Conservation (phyloP, 805 yeast genomes). For the Saccharomyces eubayanus region DNA sequence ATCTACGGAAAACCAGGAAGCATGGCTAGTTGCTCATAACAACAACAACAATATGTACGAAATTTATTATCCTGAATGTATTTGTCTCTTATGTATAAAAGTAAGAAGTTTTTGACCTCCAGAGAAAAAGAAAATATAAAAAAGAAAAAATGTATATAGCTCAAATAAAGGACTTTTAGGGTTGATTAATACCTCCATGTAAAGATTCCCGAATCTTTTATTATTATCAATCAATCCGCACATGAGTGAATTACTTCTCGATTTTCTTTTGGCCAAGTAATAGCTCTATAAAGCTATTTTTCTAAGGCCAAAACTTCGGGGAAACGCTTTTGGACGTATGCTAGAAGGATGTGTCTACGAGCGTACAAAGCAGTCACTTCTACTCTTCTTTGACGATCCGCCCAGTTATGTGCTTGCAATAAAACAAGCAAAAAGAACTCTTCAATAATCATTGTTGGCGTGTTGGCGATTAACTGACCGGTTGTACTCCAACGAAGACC, state of each 20-base stretch:
- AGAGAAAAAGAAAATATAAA: neutral
- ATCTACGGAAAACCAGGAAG: neutral
- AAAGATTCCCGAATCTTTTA: neutral
- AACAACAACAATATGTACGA: too few species aligned
- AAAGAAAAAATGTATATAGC: neutral
- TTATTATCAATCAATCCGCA: neutral
- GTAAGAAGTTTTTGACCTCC: neutral
- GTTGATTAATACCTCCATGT: neutral
- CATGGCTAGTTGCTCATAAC: too few species aligned
- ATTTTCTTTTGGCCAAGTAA: neutral
- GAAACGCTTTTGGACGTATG: constrained; percentile 2
- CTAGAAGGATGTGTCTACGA: constrained; percentile 14
- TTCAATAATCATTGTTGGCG: constrained; percentile 40
- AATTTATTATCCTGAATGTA: neutral
- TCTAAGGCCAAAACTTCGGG: neutral
- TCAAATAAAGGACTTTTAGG: neutral
- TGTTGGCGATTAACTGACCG: constrained; percentile 35
- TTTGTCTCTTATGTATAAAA: neutral
- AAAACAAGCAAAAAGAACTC: constrained; percentile 35
- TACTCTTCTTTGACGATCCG: constrained; percentile 22
- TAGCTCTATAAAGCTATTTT: neutral
- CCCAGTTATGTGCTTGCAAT: constrained; percentile 34
- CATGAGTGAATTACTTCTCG: neutral
- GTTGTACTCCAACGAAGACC: constrained; percentile 34
- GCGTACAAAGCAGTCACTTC: constrained; percentile 19